These are phyloP conservation scores for Fraxinus quadrangulata DNA, from an alignment of 257 asterid species.

Conservation along the genomic window DNA sequence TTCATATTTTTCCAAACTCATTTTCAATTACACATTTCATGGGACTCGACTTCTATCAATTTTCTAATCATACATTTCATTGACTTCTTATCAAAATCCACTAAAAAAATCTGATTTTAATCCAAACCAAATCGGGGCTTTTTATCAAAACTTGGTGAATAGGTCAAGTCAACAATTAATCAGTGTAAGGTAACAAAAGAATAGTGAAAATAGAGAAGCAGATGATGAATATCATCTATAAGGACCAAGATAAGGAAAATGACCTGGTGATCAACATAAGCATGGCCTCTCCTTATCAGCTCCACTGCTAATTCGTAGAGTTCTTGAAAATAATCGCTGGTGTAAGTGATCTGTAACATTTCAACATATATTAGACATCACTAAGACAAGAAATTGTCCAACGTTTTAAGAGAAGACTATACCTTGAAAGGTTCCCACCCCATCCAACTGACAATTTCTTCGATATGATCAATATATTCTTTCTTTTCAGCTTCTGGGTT, in stretches of 20 bases:
- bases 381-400: not conserved
- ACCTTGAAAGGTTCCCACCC: conserved; percentile 99
- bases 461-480: conserved; percentile 87
- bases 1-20: too few species aligned
- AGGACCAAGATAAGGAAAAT: conserved; percentile 7
- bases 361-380: conserved; percentile 22
- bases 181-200: conserved; percentile 2
- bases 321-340: conserved; percentile 92
- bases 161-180: not conserved
- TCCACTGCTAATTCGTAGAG: conserved; percentile 89
- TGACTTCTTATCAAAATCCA: too few species aligned
- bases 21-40: too few species aligned
- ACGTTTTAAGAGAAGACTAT: conserved; percentile 16
- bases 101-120: too few species aligned
- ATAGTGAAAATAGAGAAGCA: not conserved
- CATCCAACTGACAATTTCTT: conserved; percentile 96
- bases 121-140: not conserved
- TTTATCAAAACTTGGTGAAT: not conserved
- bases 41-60: too few species aligned
- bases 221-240: not conserved
- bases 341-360: conserved; percentile 70
- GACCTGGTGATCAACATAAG: conserved; percentile 99
- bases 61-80: too few species aligned
- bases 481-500: conserved; percentile 97
- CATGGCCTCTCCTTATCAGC: conserved; percentile 78